Evolutionary conservation across 1,284 basidiomycete genomes (phyloP), one percentile per base, ranked within the genome.

Genomic region (Mycosarcoma mackinlayi): DNA sequence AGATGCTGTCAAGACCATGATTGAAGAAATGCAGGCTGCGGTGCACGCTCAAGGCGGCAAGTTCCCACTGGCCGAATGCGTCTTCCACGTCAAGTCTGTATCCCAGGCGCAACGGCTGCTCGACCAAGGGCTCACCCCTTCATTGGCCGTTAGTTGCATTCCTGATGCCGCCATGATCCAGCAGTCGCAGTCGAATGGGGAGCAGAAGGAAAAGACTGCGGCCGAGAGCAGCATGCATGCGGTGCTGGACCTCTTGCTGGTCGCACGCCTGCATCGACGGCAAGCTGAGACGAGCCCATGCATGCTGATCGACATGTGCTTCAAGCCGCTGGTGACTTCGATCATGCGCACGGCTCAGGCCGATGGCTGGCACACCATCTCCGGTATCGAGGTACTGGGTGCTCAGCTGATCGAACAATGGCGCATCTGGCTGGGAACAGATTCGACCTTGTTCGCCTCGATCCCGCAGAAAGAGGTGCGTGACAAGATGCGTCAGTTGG

Each of bases 251-350:
- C 23, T 39, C 25, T 16, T 49, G 13, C 27, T 49, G n/a, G 47
- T 49, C 14, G 47, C 35, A 28, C 47, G 47, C 19, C 35, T 49
- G 35, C 47, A 49, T 38, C 47, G 47, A 39, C 24, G 13, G n/a
- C 47, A 49, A 24, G 25, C n/a, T 11, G 35, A 38, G n/a, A 49
- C 47, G 5, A 49, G 16, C 25, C 47, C 47, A 6, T 49, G 47
- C 47, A 49, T 49, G 34, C 25, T 49, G 35, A 49, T 49, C 34
- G 47, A 49, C 35, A 49, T 49, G 47, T 49, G 47, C 35, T 49
- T 49, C 47, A 49, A 49, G 25, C 47, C 47, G 35, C 35, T 49
- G 18, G 47, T 49, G 11, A 49, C 33, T 24, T 39, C 47, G 25
- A 49, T 49, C 24, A 49, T 49, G 34, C 47, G 35, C 8, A 38